Evolutionary conservation across 305 asterid genomes (phyloP).

Genomic region (Nicotiana rustica): DNA sequence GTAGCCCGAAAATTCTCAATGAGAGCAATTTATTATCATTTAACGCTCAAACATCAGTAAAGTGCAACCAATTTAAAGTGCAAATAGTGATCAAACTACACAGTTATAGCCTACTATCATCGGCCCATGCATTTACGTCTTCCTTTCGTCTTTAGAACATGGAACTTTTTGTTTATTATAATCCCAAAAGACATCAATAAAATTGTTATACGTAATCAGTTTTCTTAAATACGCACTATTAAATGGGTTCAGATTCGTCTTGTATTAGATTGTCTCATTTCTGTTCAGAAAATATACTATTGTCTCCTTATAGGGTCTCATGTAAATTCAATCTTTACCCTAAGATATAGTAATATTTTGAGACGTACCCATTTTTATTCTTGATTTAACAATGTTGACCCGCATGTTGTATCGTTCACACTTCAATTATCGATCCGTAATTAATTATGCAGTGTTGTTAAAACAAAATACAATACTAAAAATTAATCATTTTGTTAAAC

Average conservation of each 20-base stretch:
- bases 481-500: not conserved
- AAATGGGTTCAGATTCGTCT: no score
- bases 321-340: no score
- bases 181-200: not conserved
- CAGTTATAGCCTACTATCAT: no score
- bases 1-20: no score
- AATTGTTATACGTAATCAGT: not conserved
- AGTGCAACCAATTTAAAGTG: no score
- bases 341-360: no score
- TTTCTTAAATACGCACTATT: not conserved
- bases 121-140: not conserved
- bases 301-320: no score
- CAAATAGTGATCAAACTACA: no score
- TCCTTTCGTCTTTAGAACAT: not conserved
- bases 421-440: not conserved
- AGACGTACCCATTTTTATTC: not conserved
- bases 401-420: not conserved
- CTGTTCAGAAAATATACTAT: no score
- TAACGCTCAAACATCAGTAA: no score
- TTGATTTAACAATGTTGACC: not conserved
- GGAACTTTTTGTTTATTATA: not conserved
- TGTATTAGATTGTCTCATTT: no score
- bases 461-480: not conserved
- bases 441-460: not conserved
- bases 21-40: no score